Evolutionary conservation across 768 basidiomycete genomes (phyloP).

Genomic region (Amanita rubescens): DNA sequence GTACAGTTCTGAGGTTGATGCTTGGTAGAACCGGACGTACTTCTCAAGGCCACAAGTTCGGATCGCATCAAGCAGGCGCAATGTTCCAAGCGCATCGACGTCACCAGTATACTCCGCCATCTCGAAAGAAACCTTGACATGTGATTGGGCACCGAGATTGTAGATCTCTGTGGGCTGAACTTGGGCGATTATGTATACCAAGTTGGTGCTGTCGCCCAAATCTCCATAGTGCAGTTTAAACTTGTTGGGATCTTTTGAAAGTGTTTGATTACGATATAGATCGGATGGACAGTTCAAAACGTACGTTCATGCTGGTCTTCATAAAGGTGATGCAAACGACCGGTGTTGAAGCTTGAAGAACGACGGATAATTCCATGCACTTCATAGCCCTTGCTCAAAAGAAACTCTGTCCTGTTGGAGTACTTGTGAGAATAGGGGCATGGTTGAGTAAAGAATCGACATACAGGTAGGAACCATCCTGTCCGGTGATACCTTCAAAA

Average conservation of each 20-base stretch:
- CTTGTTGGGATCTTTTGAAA: constrained; percentile 51
- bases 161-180: constrained; percentile 96
- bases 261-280: background rate
- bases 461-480: constrained; percentile 93
- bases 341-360: constrained; percentile 97
- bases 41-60: constrained; percentile 92
- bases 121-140: constrained; percentile 99
- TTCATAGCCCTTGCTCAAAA: constrained; percentile 82
- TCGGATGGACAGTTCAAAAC: constrained; percentile 19
- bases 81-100: constrained; percentile 91
- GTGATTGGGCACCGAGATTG: constrained; percentile 96
- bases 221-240: constrained; percentile 90
- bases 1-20: constrained; percentile 95
- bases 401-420: constrained; percentile 61
- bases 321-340: constrained; percentile 89
- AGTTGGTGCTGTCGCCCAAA: constrained; percentile 92
- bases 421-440: constrained; percentile 5
- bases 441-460: constrained; percentile 19
- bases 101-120: constrained; percentile 99
- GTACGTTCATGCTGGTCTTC: constrained; percentile 87
- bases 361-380: constrained; percentile 96
- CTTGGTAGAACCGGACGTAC: constrained; percentile 94
- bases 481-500: constrained; percentile 80
- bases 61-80: constrained; percentile 93
- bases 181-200: constrained; percentile 92